A percentile compares a stretch with the other conserved stretches of the same genome.
phyloP scores from a whole-genome alignment of 2,329 filamentous ascomycete genomes.

The Huntiella omanensis region DNA sequence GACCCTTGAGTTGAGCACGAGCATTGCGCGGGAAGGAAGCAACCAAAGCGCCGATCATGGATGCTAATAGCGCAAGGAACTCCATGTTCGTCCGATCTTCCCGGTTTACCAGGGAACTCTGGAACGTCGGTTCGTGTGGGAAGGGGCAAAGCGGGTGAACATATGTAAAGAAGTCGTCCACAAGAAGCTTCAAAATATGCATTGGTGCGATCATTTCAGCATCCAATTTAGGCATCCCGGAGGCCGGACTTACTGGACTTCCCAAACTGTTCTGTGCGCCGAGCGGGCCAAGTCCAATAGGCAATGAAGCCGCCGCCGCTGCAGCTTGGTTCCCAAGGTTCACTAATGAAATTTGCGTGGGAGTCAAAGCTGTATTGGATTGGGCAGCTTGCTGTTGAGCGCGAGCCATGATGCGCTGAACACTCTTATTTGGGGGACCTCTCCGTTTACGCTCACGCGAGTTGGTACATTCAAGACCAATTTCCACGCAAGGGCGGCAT shows the following conservation, averaged over 20 bases:
- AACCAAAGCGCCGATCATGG: conserved; percentile 57
- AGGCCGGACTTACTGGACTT: not conserved
- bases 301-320: not conserved
- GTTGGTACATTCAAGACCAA: conserved; percentile 39
- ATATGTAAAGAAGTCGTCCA: conserved; percentile 72
- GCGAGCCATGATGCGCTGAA: conserved; percentile 12
- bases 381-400: conserved; percentile 28
- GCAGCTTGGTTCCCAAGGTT: conserved; percentile 2
- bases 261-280: not conserved
- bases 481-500: conserved; percentile 36
- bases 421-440: conserved; percentile 34
- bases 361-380: conserved; percentile 31
- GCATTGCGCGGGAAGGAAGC: conserved; percentile 59
- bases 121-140: conserved; percentile 61
- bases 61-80: conserved; percentile 52
- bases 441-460: conserved; percentile 37
- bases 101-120: conserved; percentile 45
- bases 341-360: conserved; percentile 13
- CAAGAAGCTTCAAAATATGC: conserved; percentile 45
- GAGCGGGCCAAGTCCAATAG: conserved; percentile 1
- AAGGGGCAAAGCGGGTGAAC: conserved; percentile 62
- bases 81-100: conserved; percentile 46
- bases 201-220: conserved; percentile 55
- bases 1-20: conserved; percentile 45
- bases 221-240: conserved; percentile 21